Base-by-base conservation (phyloP, 257 asterid species). In the Forsythia viridissima region DNA sequence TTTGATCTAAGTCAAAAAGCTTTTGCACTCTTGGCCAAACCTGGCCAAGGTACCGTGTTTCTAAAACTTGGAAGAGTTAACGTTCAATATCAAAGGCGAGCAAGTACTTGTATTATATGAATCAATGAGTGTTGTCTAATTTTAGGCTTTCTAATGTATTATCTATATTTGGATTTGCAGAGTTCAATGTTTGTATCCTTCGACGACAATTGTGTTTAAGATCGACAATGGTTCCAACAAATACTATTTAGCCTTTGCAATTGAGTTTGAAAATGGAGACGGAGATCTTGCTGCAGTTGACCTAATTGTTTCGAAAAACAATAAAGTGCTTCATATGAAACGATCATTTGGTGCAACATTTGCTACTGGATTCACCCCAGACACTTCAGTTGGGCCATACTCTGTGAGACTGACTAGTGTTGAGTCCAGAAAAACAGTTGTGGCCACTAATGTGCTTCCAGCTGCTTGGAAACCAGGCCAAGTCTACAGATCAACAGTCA, bases 211-310 rank as follows among this genome's bases (percentile, higher is more conserved):
- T 5, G 76, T 39, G 2, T 79, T 89, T 44, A 76, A 61, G 55
- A 74, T 90, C 2, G 86, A 77, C 10, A 0, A 8, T 0, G 86
- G 88, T 5, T 78, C 92, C 10, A 85, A 79, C 71, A 52, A 4
- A 0, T 8, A 63, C 66, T 84, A 78, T 51, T 75, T 90, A 42
- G 76, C 88, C 1, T 71, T 78, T 48, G 78, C 86, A 16, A 16
- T 82, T 37, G 89, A 86, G 75, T 73, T 30, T 66, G 83, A 36
- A 44, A 79, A 82, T 39, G 86, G 86, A 67, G 91, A 85, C 52
- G 92, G 94, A 11, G 89, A 88, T 34, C 4, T 90, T 73, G 82
- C 79, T 7, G 3, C 24, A 0, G 83, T 79, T 0, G 81, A 86
- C 37, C 51, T 89, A 15, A 46, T 42, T n/a, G 44, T 87, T 1